Percentiles rank a stretch among this genome's conserved stretches.
phyloP scores from a whole-genome alignment of 73 alveolate genomes.

The Effrenium voratum region DNA sequence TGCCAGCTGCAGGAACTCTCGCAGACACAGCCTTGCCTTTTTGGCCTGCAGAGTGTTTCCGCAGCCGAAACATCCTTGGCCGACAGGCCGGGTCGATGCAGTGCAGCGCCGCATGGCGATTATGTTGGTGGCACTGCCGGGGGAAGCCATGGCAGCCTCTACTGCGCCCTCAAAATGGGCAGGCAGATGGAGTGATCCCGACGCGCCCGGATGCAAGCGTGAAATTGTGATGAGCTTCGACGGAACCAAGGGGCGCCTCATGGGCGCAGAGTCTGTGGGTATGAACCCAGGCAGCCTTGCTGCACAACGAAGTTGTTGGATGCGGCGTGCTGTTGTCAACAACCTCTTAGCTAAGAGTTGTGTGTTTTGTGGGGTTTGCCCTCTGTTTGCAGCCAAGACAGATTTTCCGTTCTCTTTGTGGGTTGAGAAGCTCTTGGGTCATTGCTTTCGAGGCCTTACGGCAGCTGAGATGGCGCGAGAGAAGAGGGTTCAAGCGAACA shows the following conservation, averaged over 20 bases:
- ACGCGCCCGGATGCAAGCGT: slow-evolving; percentile 75
- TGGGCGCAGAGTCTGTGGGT: slow-evolving; percentile 67
- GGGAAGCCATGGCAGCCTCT: slow-evolving; percentile 16
- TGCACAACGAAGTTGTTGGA: neutral
- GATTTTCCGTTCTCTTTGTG: neutral
- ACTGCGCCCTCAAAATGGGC: slow-evolving; percentile 88
- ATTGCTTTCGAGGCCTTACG: slow-evolving; percentile 10
- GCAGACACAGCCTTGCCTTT: no score
- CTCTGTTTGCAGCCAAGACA: neutral
- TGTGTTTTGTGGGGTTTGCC: neutral
- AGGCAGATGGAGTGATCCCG: slow-evolving; percentile 79
- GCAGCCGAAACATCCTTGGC: no score
- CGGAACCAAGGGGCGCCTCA: slow-evolving; percentile 87
- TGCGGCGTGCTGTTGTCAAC: neutral
- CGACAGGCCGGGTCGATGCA: no score
- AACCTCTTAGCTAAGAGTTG: no score
- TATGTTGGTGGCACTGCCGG: no score
- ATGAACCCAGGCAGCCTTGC: slow-evolving; percentile 37
- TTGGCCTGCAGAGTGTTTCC: no score
- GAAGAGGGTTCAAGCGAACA: slow-evolving; percentile 3
- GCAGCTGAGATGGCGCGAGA: slow-evolving; percentile 83
- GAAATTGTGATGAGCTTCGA: slow-evolving; percentile 77
- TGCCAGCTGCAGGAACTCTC: no score
- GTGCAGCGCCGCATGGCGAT: no score
- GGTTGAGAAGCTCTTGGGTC: neutral